Conservation (phyloP, 345 rosid species). For the Trapa bicornis region DNA sequence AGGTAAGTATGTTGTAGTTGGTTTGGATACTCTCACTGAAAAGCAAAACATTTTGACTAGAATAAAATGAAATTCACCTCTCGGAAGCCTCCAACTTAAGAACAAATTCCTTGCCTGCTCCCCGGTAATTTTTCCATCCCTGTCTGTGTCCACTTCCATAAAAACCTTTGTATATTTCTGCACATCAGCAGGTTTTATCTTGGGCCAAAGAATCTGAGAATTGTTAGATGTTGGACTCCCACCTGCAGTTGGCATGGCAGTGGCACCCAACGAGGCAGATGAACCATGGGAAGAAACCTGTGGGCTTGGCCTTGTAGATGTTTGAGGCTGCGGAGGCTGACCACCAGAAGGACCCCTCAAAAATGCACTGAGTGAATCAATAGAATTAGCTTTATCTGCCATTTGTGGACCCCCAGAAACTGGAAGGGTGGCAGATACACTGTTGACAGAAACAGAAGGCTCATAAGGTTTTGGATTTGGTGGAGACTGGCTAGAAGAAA, state of each 20-base stretch:
- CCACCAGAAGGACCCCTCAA: conserved; percentile 50
- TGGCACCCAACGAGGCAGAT: conserved; percentile 28
- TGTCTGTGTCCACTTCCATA: conserved; percentile 83
- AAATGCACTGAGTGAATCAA: conserved; percentile 55
- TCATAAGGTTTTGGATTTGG: conserved; percentile 36
- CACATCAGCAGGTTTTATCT: conserved; percentile 79
- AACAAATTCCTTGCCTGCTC: conserved; percentile 89
- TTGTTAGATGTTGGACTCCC: conserved; percentile 40
- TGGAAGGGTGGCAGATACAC: conserved; percentile 32
- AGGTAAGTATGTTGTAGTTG: neutral
- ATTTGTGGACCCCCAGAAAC: conserved; percentile 38
- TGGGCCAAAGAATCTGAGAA: conserved; percentile 66
- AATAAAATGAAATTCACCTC: conserved; percentile 40
- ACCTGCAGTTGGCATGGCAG: conserved; percentile 43
- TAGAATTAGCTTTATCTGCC: conserved; percentile 42
- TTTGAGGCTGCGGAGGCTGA: conserved; percentile 36
- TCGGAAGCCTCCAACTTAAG: conserved; percentile 93
- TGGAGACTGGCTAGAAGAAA: conserved; percentile 36
- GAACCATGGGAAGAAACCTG: conserved; percentile 36
- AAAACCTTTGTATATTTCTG: conserved; percentile 87
- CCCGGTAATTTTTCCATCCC: conserved; percentile 92
- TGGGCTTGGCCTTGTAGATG: conserved; percentile 33
- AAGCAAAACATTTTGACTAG: neutral
- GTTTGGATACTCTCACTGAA: neutral
- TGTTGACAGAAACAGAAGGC: conserved; percentile 30